phyloP scores from a whole-genome alignment of 2,329 filamentous ascomycete genomes.

The Falciphora oryzae region DNA sequence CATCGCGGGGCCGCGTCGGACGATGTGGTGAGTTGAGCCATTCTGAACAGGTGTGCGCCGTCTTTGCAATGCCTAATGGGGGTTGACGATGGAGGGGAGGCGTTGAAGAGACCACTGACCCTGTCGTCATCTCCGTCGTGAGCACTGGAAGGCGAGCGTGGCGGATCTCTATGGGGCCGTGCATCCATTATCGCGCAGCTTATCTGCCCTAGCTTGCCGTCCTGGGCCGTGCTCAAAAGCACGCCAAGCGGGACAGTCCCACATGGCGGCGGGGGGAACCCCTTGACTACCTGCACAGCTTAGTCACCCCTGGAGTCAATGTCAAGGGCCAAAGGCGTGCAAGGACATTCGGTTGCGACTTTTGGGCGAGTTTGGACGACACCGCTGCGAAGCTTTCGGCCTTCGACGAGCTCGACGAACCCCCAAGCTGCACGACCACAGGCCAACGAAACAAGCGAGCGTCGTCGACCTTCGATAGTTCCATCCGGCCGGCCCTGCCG shows the following conservation, averaged over 20 bases:
- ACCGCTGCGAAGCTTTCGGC: neutral
- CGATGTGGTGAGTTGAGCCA: slow-evolving; percentile 21
- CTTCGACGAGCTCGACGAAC: neutral
- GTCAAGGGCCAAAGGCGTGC: neutral
- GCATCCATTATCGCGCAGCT: neutral
- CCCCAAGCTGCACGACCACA: neutral
- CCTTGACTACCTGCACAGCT: neutral
- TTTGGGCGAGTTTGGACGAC: neutral
- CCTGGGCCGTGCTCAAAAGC: neutral
- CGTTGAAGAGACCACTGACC: neutral
- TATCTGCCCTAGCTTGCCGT: neutral
- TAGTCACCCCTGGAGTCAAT: neutral
- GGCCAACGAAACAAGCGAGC: neutral
- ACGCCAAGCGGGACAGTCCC: neutral
- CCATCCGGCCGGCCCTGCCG: neutral
- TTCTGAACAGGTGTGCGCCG: slow-evolving; percentile 11
- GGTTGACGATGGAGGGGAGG: neutral
- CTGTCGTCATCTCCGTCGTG: neutral
- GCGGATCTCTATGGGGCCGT: neutral
- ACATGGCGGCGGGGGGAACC: neutral
- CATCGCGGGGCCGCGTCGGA: slow-evolving; percentile 57
- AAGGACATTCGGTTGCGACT: too few relatives aligned
- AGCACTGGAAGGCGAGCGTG: too few relatives aligned
- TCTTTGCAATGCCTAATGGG: neutral
- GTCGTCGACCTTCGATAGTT: neutral